Conservation (phyloP, 768 basidiomycete species). For the Gautieria morchelliformis region DNA sequence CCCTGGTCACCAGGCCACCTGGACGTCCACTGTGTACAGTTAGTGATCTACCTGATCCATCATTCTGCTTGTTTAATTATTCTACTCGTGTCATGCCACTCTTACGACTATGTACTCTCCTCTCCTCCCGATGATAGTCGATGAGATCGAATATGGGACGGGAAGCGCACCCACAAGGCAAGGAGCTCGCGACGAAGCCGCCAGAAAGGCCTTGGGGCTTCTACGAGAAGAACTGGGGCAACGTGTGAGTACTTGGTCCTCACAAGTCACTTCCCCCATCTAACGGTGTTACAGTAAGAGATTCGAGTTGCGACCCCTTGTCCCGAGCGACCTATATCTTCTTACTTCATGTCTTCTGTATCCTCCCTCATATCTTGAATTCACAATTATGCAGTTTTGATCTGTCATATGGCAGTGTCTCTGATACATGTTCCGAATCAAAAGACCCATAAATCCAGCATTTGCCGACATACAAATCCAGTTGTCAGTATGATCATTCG, state of each 20-base stretch:
- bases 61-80: neutral
- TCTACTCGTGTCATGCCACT: neutral
- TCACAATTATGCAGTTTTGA: no score
- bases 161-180: conserved; percentile 1
- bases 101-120: neutral
- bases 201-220: neutral
- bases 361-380: no score
- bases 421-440: no score
- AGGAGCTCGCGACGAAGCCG: conserved; percentile 4
- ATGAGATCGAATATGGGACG: neutral
- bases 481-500: no score
- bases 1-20: neutral
- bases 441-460: no score
- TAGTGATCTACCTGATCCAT: neutral
- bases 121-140: neutral
- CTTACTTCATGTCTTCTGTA: no score
- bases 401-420: no score
- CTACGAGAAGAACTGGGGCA: neutral
- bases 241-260: neutral
- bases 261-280: neutral
- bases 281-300: neutral
- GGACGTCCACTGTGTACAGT: conserved; percentile 3
- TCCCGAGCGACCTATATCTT: neutral
- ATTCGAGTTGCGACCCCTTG: neutral
- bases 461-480: no score